These are phyloP conservation scores for Teratosphaeria epicoccoides DNA, from an alignment of 2,329 filamentous ascomycete genomes.

Conservation along the genomic window DNA sequence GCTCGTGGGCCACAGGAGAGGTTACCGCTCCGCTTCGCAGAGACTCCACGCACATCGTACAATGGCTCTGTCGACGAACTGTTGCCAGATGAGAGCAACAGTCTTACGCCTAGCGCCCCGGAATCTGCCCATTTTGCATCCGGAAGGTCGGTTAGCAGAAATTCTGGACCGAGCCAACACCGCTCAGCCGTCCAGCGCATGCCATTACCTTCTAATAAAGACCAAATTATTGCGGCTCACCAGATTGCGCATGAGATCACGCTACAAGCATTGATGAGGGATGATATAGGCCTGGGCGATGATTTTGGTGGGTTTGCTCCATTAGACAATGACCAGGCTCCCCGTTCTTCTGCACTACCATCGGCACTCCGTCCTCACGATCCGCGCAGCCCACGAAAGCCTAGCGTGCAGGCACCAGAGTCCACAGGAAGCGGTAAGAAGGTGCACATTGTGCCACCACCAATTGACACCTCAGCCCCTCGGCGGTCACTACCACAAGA, in stretches of 20 bases:
- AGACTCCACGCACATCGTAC: constrained; percentile 17
- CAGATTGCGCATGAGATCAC: constrained; percentile 25
- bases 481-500: constrained; percentile 16
- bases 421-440: constrained; percentile 15
- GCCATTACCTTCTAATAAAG: constrained; percentile 10
- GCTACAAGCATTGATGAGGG: constrained; percentile 22
- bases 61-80: constrained; percentile 22
- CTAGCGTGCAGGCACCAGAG: constrained; percentile 4
- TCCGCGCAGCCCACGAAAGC: constrained; percentile 15
- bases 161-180: neutral
- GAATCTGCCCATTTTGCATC: constrained; percentile 8
- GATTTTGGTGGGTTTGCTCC: constrained; percentile 11
- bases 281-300: constrained; percentile 16
- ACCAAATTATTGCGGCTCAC: constrained; percentile 23
- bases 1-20: constrained; percentile 8
- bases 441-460: constrained; percentile 25
- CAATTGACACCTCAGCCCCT: constrained; percentile 21
- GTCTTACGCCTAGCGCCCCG: constrained; percentile 8
- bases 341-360: constrained; percentile 15
- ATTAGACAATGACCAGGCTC: constrained; percentile 1
- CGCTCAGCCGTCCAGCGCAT: neutral
- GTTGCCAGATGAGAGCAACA: constrained; percentile 8
- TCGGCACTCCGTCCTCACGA: constrained; percentile 13
- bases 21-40: constrained; percentile 3
- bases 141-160: constrained; percentile 1